Conservation (phyloP, 202 grass and related monocot species). For the Setaria italica region DNA sequence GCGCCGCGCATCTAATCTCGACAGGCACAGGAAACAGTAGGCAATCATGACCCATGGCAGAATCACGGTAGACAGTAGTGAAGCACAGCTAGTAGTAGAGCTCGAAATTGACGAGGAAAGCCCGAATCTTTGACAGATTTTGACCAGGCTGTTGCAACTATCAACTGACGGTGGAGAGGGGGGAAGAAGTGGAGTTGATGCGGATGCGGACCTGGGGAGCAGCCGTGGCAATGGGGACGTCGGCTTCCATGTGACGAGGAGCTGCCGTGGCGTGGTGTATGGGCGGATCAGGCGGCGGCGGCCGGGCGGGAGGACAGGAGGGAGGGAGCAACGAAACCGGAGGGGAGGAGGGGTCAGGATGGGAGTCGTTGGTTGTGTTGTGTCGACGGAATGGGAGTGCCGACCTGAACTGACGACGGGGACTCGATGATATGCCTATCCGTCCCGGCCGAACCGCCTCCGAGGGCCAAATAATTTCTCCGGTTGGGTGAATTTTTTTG, state of each 20-base stretch:
- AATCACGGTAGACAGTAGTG: not conserved
- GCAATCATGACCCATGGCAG: not conserved
- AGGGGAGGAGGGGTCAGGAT: not conserved
- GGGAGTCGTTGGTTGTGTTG: too few relatives aligned
- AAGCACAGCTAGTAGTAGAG: not conserved
- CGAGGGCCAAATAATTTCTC: too few relatives aligned
- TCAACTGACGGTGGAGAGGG: not conserved
- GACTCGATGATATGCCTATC: too few relatives aligned
- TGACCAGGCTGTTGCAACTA: not conserved
- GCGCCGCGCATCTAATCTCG: conserved; percentile 15
- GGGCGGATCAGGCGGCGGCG: not conserved
- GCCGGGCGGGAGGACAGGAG: not conserved
- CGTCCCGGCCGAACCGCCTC: too few relatives aligned
- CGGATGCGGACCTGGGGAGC: conserved; percentile 27
- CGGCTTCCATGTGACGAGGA: conserved; percentile 66
- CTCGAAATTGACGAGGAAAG: conserved; percentile 6
- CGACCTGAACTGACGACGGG: too few relatives aligned
- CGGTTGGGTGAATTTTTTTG: too few relatives aligned
- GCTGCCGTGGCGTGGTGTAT: not conserved
- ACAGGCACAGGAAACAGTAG: not conserved
- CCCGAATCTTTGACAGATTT: conserved; percentile 30
- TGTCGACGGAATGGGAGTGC: too few relatives aligned
- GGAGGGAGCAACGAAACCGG: not conserved
- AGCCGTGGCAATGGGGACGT: conserved; percentile 64
- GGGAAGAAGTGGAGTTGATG: not conserved